phyloP scores from a whole-genome alignment of 2,329 filamentous ascomycete genomes.

The Paraphaeosphaeria sporulosa region DNA sequence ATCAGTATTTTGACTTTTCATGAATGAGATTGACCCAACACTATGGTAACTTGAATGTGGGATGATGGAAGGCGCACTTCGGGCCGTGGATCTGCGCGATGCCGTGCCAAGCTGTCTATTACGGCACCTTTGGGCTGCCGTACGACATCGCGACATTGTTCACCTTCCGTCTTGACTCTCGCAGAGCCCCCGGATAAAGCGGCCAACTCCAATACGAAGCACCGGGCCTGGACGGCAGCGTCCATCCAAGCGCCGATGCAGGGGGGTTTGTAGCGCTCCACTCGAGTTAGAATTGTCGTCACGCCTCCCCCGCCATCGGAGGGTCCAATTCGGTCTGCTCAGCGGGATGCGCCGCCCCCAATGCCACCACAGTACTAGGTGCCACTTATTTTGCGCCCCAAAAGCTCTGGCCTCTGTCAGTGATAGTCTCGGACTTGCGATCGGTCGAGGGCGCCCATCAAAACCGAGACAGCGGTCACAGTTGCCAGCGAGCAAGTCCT shows the following conservation, averaged over 20 bases:
- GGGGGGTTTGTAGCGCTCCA: constrained; percentile 27
- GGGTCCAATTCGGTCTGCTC: constrained; percentile 24
- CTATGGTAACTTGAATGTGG: constrained; percentile 33
- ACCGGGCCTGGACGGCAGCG: constrained; percentile 17
- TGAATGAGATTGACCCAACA: constrained; percentile 27
- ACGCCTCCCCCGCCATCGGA: constrained; percentile 32
- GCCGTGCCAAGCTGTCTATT: neutral
- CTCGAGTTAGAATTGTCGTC: constrained; percentile 26
- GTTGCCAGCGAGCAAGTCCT: constrained; percentile 15
- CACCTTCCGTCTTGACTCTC: constrained; percentile 20
- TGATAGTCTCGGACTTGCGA: constrained; percentile 1
- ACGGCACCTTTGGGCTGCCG: constrained; percentile 11
- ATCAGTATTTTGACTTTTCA: constrained; percentile 36
- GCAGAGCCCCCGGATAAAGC: constrained; percentile 35
- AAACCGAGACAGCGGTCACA: constrained; percentile 9
- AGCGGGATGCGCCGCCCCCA: constrained; percentile 42
- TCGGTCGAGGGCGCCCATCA: neutral
- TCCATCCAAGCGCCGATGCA: constrained; percentile 30
- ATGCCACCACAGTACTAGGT: neutral
- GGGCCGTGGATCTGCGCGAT: constrained; percentile 25
- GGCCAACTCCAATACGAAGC: constrained; percentile 12
- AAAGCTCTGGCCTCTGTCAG: constrained; percentile 8
- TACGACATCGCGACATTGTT: constrained; percentile 22
- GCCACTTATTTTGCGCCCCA: constrained; percentile 17
- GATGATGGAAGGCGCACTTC: constrained; percentile 24